A percentile compares a stretch with the other conserved stretches of the same genome.
phyloP scores from a whole-genome alignment of 768 basidiomycete species.

The Candolleomyces aberdarensis region DNA sequence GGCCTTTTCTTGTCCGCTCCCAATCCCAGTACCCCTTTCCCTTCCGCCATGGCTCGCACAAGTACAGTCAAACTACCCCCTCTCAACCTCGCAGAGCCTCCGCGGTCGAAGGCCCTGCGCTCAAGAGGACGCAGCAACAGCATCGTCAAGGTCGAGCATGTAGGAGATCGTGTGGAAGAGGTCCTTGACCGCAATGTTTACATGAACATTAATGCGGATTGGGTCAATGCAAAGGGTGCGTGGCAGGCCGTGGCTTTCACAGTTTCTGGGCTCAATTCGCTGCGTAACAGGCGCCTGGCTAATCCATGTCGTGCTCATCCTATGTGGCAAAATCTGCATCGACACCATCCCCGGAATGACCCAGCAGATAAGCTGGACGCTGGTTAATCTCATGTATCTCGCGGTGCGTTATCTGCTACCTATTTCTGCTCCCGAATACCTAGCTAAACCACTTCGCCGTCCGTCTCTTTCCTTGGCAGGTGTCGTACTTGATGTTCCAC shows the following conservation, averaged over 20 bases:
- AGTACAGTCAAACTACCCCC: slow-evolving; percentile 55
- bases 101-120: slow-evolving; percentile 30
- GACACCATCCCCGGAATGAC: slow-evolving; percentile 94
- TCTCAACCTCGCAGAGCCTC: slow-evolving; percentile 36
- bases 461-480: slow-evolving; percentile 36
- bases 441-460: neutral
- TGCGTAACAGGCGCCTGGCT: slow-evolving; percentile 83
- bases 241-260: slow-evolving; percentile 7
- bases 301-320: slow-evolving; percentile 93
- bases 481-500: slow-evolving; percentile 99
- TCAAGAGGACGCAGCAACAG: slow-evolving; percentile 64
- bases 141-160: slow-evolving; percentile 82
- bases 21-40: slow-evolving; percentile 3
- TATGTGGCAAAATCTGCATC: slow-evolving; percentile 85
- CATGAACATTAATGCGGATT: slow-evolving; percentile 84
- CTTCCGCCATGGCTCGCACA: slow-evolving; percentile 45
- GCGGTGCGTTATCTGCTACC: slow-evolving; percentile 52
- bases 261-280: neutral
- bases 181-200: slow-evolving; percentile 77
- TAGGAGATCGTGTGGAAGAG: slow-evolving; percentile 73
- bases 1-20: neutral
- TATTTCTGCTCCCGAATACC: neutral
- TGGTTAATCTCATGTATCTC: slow-evolving; percentile 88
- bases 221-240: slow-evolving; percentile 91
- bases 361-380: slow-evolving; percentile 93